Evolutionary conservation across 2,329 filamentous ascomycete genomes (phyloP), one percentile per base, ranked within the genome.

Genomic region (Alternaria gaisen): DNA sequence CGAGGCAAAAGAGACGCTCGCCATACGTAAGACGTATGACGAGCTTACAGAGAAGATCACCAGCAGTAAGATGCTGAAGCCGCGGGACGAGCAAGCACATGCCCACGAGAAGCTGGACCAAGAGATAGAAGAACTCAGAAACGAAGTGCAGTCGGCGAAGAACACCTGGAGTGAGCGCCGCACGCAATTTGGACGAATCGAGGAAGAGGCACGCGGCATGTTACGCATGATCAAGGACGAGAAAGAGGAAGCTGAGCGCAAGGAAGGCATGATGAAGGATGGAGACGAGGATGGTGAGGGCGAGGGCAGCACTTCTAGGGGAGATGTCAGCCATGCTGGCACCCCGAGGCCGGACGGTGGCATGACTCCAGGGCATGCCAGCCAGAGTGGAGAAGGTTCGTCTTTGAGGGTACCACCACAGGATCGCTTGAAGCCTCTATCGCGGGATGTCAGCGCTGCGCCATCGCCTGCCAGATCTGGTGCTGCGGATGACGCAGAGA

Each of bases 191-290:
- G 91, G 90, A 59, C 86, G 88, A 57, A 94, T 98, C 72, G 91
- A 97, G 75, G 91, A 94, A 61, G 94, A 97, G 81, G 93, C 93
- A n/a, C 91, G 91, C 86, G 85, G 92, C 65, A 85, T 98, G 77
- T 84, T 94, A 59, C 86, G 92, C 50, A 85, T 96, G 77, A 97
- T 98, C 73, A 89, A 93, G 62, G 94, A 97, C 73, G 94, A 97
- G 83, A 97, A 97, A 81, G 94, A 97, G 77, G 93, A 97, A 80
- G 92, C 95, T 0, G 93, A 97, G 80, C 85, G 92, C 42, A 87
- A 93, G 56, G 93, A 96, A 78, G 93, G 92, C 26, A 81, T 80
- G 78, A 81, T 80, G 63, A 80, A 80, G 48, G 79, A 77, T 34
- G 76, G 73, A 1, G 80, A 80, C 14, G 78, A 78, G 16, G 79